A percentile compares a stretch with the other conserved stretches of the same genome.
phyloP scores from a whole-genome alignment of 2,329 filamentous ascomycete species.

The Arthroderma sp. region DNA sequence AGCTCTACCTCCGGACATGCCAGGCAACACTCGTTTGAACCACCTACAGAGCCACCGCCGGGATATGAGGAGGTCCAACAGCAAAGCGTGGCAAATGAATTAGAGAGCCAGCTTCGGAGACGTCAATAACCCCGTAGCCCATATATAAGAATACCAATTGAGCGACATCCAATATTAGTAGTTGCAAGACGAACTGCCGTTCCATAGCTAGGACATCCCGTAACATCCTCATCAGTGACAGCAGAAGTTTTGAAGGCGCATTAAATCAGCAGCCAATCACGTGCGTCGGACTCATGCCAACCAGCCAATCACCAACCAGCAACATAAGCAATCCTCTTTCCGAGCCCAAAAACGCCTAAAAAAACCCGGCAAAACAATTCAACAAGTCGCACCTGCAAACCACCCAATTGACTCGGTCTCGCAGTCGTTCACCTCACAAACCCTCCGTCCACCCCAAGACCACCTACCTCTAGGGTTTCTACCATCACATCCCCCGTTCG shows the following conservation, averaged over 20 bases:
- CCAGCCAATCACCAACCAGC: constrained; percentile 13
- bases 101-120: constrained; percentile 44
- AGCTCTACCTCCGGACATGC: too few species aligned
- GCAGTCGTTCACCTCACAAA: too few species aligned
- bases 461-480: not conserved
- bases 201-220: too few species aligned
- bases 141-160: too few species aligned
- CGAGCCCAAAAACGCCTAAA: too few species aligned
- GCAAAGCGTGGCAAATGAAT: constrained; percentile 59
- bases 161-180: too few species aligned
- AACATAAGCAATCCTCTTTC: not conserved
- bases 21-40: constrained; percentile 21
- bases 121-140: constrained; percentile 13
- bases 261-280: constrained; percentile 24
- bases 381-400: constrained; percentile 6
- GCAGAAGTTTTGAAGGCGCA: too few species aligned
- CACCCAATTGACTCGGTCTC: not conserved
- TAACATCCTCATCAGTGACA: too few species aligned
- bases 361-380: not conserved
- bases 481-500: not conserved
- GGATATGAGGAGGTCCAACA: constrained; percentile 87
- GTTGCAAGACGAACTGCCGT: too few species aligned
- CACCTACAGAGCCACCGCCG: constrained; percentile 66
- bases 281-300: constrained; percentile 26
- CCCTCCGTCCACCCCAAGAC: too few species aligned